Percentiles rank a stretch among this genome's conserved stretches.
Conservation (phyloP, 192 early-diverging fungal species). For the Allomyces macrogynus region DNA sequence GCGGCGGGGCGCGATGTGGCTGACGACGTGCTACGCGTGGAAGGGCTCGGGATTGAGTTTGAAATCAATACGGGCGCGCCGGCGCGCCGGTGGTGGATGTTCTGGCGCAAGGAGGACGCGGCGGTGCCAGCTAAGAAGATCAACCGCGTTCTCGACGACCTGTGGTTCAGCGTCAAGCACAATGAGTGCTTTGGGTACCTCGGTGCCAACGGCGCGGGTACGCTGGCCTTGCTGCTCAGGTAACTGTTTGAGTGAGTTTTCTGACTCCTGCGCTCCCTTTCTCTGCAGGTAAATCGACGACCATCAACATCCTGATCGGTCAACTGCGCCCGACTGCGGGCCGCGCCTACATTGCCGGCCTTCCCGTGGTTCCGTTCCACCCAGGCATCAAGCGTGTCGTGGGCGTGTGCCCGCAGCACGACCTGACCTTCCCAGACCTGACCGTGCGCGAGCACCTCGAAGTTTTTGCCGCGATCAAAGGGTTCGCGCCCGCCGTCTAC, state of each 20-base stretch:
- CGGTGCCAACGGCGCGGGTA: not conserved
- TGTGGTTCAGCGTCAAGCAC: slow-evolving; percentile 19
- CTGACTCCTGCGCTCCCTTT: too few relatives aligned
- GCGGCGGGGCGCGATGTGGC: not conserved
- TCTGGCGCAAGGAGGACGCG: too few relatives aligned
- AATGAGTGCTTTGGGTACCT: slow-evolving; percentile 18
- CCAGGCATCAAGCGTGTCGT: slow-evolving; percentile 15
- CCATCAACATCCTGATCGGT: not conserved
- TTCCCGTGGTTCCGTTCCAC: slow-evolving; percentile 12
- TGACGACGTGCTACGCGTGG: slow-evolving; percentile 13
- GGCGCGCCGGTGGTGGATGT: not conserved
- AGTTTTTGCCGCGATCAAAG: slow-evolving; percentile 19
- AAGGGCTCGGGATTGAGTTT: slow-evolving; percentile 11
- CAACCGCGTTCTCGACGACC: slow-evolving; percentile 14
- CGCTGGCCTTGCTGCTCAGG: too few relatives aligned
- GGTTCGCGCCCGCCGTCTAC: slow-evolving; percentile 2
- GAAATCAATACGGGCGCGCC: not conserved
- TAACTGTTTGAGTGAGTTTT: too few relatives aligned
- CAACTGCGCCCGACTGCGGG: slow-evolving; percentile 1
- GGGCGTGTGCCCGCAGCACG: slow-evolving; percentile 21
- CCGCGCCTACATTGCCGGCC: slow-evolving; percentile 7
- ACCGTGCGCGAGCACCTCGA: slow-evolving; percentile 19
- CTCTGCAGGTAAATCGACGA: not conserved
- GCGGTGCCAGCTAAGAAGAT: slow-evolving; percentile 9
- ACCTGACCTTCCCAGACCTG: slow-evolving; percentile 15